Evolutionary conservation across 805 yeast species (phyloP).

Genomic region (Candida golubevii): DNA sequence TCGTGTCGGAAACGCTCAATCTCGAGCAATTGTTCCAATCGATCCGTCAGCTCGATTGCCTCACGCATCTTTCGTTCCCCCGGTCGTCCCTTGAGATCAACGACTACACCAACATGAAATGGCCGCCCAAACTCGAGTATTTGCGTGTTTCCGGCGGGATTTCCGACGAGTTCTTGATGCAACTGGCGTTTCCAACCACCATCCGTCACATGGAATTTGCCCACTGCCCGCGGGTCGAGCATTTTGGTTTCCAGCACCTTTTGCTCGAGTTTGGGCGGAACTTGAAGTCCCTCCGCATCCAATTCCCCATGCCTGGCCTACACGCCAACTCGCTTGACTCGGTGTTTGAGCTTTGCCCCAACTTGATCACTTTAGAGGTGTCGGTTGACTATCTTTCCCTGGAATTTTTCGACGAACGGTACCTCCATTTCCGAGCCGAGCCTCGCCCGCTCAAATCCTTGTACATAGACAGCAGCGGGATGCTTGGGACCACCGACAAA

Average conservation of each 20-base stretch:
- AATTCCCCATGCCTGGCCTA: conserved; percentile 86
- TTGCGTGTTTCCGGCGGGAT: conserved; percentile 86
- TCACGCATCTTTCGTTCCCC: conserved; percentile 82
- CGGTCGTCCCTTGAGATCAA: conserved; percentile 75
- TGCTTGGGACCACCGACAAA: conserved; percentile 76
- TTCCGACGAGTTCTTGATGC: conserved; percentile 69
- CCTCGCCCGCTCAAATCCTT: conserved; percentile 54
- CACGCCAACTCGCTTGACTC: conserved; percentile 66
- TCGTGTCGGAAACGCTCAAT: conserved; percentile 89
- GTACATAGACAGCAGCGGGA: conserved; percentile 79
- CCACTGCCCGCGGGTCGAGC: conserved; percentile 78
- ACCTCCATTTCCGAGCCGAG: conserved; percentile 21
- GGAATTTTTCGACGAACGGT: conserved; percentile 32
- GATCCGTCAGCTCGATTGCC: conserved; percentile 53
- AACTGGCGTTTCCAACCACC: conserved; percentile 67
- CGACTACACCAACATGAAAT: conserved; percentile 46
- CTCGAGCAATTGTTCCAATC: conserved; percentile 74
- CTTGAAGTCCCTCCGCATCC: conserved; percentile 58
- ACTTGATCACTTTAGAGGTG: conserved; percentile 55
- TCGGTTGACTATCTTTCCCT: conserved; percentile 75
- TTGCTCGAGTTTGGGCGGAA: conserved; percentile 62
- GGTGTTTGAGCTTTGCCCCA: conserved; percentile 73
- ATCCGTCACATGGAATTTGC: conserved; percentile 72
- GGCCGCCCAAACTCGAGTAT: conserved; percentile 79
- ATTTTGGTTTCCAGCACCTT: conserved; percentile 58